Base-by-base conservation (phyloP, 257 asterid genomes). In the Plectranthus barbatus region DNA sequence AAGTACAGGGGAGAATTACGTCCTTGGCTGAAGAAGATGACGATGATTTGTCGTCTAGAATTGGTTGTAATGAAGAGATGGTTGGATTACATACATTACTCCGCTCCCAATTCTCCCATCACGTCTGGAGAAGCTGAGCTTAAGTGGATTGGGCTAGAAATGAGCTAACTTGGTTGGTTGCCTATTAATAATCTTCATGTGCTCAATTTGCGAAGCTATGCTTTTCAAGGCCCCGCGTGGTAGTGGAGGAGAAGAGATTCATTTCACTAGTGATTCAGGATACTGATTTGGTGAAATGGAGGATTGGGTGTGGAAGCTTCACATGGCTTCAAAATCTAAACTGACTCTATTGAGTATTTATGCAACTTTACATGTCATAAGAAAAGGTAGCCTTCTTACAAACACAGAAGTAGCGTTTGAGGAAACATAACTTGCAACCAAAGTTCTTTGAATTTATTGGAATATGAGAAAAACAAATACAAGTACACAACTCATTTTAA, bases 71-170 rank as follows among this genome's bases (percentile, higher is more conserved):
- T 34, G 59, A 42, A 56, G 48, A 44, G 47, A 29, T 56, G 51
- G 58, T 57, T 19, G 66, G 59, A 14, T 34, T 46, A 31, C n/a
- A n/a, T n/a, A n/a, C n/a, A n/a, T n/a, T n/a, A 3, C 39, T 5
- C 18, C 62, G 5, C 5, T 7, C 4, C 0, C 44, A 6, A 49
- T n/a, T 26, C 53, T 65, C 53, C 63, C 71, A 40, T 29, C 55
- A 1, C 1, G 9, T 26, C 31, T 66, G 34, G 29, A 1, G 21
- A 65, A 65, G 33, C 24, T 65, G 46, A 52, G 19, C 26, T 41
- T 65, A 31, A 65, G 44, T 9, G 70, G 70, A 31, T 15, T 37
- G 5, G 70, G 70, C 24, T 40, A n/a, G 12, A 52, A n/a, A 52
- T 52, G 59, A 26, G 60, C 24, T 14, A n/a, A 4, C 31, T 54